These are phyloP conservation scores for apple (Malus domestica) DNA, from an alignment of 306 rosid genomes.

Conservation along the genomic window DNA sequence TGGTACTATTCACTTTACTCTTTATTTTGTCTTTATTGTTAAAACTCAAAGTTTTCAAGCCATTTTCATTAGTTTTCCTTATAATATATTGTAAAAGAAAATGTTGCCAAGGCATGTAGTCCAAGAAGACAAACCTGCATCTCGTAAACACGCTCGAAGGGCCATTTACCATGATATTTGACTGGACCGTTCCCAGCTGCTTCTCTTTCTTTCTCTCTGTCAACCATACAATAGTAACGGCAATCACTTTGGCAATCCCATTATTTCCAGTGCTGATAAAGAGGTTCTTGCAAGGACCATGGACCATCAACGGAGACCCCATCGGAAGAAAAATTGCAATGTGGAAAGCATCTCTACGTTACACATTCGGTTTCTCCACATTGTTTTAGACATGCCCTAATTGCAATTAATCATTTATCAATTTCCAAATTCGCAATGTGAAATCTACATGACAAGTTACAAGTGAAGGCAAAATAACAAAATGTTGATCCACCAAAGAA, in stretches of 20 bases:
- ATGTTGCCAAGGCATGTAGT: neutral
- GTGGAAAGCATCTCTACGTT: slow-evolving; percentile 48
- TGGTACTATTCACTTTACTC: too few relatives aligned
- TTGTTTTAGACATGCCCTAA: slow-evolving; percentile 49
- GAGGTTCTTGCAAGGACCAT: slow-evolving; percentile 51
- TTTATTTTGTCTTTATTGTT: too few relatives aligned
- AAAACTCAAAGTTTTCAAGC: too few relatives aligned
- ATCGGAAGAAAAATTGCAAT: slow-evolving; percentile 42
- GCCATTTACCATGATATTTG: slow-evolving; percentile 87
- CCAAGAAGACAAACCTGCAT: slow-evolving; percentile 54
- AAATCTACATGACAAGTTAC: neutral
- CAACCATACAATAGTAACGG: slow-evolving; percentile 60
- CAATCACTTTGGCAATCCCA: slow-evolving; percentile 64
- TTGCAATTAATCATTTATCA: neutral
- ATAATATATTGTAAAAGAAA: slow-evolving; percentile 10
- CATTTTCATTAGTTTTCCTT: neutral
- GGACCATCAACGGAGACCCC: slow-evolving; percentile 28
- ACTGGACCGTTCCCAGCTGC: slow-evolving; percentile 34
- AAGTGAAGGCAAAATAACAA: neutral
- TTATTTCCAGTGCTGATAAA: slow-evolving; percentile 55
- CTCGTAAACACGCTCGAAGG: slow-evolving; percentile 53
- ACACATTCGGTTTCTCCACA: slow-evolving; percentile 66
- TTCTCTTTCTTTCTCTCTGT: slow-evolving; percentile 56
- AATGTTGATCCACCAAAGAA: neutral
- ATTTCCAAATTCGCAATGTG: neutral